Evolutionary conservation across 1,139 yeast genomes (phyloP).

Genomic region (Debaryomyces udenii): DNA sequence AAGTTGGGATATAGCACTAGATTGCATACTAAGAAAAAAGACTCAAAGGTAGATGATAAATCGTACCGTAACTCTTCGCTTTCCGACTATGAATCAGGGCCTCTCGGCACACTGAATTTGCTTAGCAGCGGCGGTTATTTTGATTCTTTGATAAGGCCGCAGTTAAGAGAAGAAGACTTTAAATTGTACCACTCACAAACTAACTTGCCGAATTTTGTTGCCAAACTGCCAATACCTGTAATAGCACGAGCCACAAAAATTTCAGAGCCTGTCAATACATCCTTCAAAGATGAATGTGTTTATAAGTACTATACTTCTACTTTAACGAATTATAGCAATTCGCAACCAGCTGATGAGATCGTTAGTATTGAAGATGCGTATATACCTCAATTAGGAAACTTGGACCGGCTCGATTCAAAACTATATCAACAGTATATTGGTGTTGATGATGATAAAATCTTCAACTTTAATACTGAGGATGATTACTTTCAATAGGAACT

Average conservation of each 20-base stretch:
- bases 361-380: slow-evolving; percentile 17
- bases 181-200: slow-evolving; percentile 13
- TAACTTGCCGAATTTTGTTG: neutral
- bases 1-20: slow-evolving; percentile 29
- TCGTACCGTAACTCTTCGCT: slow-evolving; percentile 3
- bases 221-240: neutral
- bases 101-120: neutral
- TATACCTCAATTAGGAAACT: slow-evolving; percentile 16
- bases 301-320: slow-evolving; percentile 13
- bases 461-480: slow-evolving; percentile 32
- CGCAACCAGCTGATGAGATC: slow-evolving; percentile 19
- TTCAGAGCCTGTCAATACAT: slow-evolving; percentile 8
- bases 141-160: neutral
- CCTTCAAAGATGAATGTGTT: slow-evolving; percentile 8
- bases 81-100: neutral
- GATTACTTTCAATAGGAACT: slow-evolving; percentile 27
- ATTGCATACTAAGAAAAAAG: slow-evolving; percentile 1
- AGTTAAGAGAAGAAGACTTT: slow-evolving; percentile 11
- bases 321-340: slow-evolving; percentile 3
- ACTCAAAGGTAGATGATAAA: neutral
- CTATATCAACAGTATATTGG: slow-evolving; percentile 32
- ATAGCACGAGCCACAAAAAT: slow-evolving; percentile 1
- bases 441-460: slow-evolving; percentile 25
- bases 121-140: neutral
- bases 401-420: slow-evolving; percentile 21